Evolutionary conservation across 1,284 basidiomycete genomes (phyloP), one percentile per base, ranked within the genome.

Genomic region (Ustilago loliicola): DNA sequence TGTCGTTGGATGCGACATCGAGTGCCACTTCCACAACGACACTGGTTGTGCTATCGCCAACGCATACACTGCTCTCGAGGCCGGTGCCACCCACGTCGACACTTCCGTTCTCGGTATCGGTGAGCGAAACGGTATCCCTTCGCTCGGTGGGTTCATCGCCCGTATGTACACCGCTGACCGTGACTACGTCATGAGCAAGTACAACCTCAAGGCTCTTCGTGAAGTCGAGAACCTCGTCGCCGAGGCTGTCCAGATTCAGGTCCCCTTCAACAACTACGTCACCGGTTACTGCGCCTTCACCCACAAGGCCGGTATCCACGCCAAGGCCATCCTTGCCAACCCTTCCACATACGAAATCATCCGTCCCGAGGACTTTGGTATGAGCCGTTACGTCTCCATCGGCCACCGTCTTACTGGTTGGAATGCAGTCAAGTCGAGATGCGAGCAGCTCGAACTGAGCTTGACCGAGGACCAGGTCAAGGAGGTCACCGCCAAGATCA

Each of bases 241-340:
- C 66, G 96, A 98, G 88, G 96, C 96, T 58, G 97, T 99, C 73
- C 95, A 98, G 88, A 94, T 99, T 87, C 94, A 95, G 83, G 92
- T 99, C 52, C 96, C 97, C 45, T 99, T 99, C 90, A 94, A 94
- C 91, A 96, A 97, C 88, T 89, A 89, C 86, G 90, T 90, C 82
- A 90, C 90, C 65, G 97, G 97, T 32, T 99, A 98, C 89, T 99
- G 97, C 87, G 97, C 97, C 21, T 99, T 99, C 89, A 99, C 97
- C 29, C 97, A 99, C 92, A 99, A 99, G 92, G 97, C 97, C 34
- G 97, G 97, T 88, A 99, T 99, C 82, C 97, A 99, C 88, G 97
- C 97, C 89, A 99, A 99, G 91, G 97, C 97, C 48, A 99, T 99
- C 88, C 91, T 99, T 66, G 98, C 98, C 89, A 99, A 99, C 90